A percentile compares a stretch with the other conserved stretches of the same genome.
Conservation (phyloP, 1,284 basidiomycete species). For the Kalmanozyma brasiliensis region DNA sequence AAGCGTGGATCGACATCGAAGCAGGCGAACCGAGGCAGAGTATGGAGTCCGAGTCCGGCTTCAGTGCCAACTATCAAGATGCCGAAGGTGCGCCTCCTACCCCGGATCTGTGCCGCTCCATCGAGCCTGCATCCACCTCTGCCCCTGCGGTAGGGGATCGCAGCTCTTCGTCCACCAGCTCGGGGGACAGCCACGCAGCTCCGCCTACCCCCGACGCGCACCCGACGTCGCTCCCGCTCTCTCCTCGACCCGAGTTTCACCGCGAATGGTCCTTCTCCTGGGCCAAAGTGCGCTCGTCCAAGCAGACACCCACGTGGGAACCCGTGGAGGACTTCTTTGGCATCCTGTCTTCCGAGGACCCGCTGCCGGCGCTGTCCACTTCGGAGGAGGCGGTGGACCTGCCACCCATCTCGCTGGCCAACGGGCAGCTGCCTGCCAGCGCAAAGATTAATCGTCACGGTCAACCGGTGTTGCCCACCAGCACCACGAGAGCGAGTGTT, state of each 20-base stretch:
- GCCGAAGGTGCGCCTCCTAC: slow-evolving; percentile 39
- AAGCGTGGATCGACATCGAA: slow-evolving; percentile 43
- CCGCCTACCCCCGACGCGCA: slow-evolving; percentile 25
- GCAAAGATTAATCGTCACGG: slow-evolving; percentile 36
- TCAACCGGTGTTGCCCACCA: slow-evolving; percentile 10
- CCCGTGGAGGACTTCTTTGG: slow-evolving; percentile 63
- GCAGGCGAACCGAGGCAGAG: slow-evolving; percentile 28
- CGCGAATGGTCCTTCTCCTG: slow-evolving; percentile 59
- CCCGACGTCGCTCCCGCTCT: slow-evolving; percentile 11
- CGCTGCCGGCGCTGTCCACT: slow-evolving; percentile 47
- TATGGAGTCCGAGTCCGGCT: slow-evolving; percentile 40
- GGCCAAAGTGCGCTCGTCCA: slow-evolving; percentile 24
- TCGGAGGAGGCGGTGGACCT: slow-evolving; percentile 53
- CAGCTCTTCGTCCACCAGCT: slow-evolving; percentile 32
- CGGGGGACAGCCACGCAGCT: slow-evolving; percentile 43
- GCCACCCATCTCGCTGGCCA: slow-evolving; percentile 53
- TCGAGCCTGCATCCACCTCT: background rate
- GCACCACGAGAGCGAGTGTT: slow-evolving; percentile 17
- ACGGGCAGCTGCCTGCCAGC: slow-evolving; percentile 23
- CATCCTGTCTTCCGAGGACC: slow-evolving; percentile 37
- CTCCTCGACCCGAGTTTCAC: slow-evolving; percentile 57
- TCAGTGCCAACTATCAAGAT: slow-evolving; percentile 27
- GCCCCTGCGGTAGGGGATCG: too few species aligned
- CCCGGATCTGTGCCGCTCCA: slow-evolving; percentile 32
- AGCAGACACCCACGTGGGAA: slow-evolving; percentile 4